Evolutionary conservation across 345 rosid species (phyloP), one percentile per base, ranked within the genome.

Genomic region (Tarenaya hassleriana): DNA sequence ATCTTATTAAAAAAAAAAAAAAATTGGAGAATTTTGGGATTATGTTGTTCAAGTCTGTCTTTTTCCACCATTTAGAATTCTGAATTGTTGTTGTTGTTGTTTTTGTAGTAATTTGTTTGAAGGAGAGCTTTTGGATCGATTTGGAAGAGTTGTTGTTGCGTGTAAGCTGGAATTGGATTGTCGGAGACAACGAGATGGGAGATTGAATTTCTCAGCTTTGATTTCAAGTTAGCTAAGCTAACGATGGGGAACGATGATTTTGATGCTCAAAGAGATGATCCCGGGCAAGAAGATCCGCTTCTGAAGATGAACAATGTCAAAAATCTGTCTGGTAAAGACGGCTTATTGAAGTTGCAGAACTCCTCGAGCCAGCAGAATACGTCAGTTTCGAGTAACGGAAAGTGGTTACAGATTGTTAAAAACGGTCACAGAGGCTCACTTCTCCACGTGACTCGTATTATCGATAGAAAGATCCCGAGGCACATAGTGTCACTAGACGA

Each of bases 401-500:
- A 74, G 73, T 73, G 78, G 76, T 58, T 77, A 41, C 79, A 69
- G 50, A 58, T 58, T 35, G 73, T 74, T 61, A 74, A 69, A 57
- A 75, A 75, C 47, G 62, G 75, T 56, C 60, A 70, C 18, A 75
- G 71, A 61, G 76, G 67, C 13, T 72, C 80, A 0, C 62, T 81
- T 43, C 50, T 76, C 60, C 82, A 18, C 21, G 72, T 70, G 42
- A 62, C 64, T 31, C 61, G 50, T 53, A 68, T 69, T 54, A 56
- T 73, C 7, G 87, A 77, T 35, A 64, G 56, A 70, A 79, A 73
- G 76, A 80, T 87, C 51, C 88, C 88, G 19, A 81, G 78, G 77
- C 77, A 75, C 75, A 39, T 91, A 78, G 78, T 81, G 33, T 73
- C 80, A 24, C 48, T 76, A 4, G 88, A 91, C 61, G 98, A 84